Base-by-base conservation (phyloP, 371 early-diverging fungal genomes). In the Mortierella sp. region DNA sequence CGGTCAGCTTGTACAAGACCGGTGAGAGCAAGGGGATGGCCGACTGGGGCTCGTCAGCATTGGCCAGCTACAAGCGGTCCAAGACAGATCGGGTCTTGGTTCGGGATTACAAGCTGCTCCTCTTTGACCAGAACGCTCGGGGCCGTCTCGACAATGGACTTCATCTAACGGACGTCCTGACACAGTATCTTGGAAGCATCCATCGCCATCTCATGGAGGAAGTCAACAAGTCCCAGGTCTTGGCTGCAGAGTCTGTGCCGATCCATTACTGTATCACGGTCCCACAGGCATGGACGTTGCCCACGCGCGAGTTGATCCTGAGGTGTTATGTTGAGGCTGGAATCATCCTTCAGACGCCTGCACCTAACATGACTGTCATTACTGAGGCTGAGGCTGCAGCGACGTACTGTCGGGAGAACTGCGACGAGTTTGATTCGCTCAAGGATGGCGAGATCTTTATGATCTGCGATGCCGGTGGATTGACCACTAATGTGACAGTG, bases 391-490 rank as follows among this genome's bases (percentile, higher is more conserved):
- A 86, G 76, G 86, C 86, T 14, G 86, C 86, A 24, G 86, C 86
- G 32, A 86, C 82, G 0, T 86, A 82, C 58, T 86, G 86, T 70
- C 82, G 86, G 29, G 86, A 86, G 51, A 82, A 86, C 27, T 86
- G 86, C 43, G 79, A 75, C 2, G 86, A 86, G 27, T 86, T 86
- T 73, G 82, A 86, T 54, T 77, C 80, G 3, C 75, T 86, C 51
- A 68, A 70, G 75, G 82, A 82, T 58, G 76, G 86, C 35, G 82
- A 86, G 11, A 75, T 86, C 70, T 86, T 86, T 68, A 82, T 91
- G 89, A 90, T 91, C 75, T 88, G 86, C 60, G 86, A 86, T 70
- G 86, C 82, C 3, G 86, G 86, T 8, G 86, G 86, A 38, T 48
- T 82, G 72, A 86, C 86, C 3, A 82, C 86, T 0, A 76, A 82